phyloP scores from a whole-genome alignment of 352 stramenopile genomes.

The Phytophthora niederhauseri region DNA sequence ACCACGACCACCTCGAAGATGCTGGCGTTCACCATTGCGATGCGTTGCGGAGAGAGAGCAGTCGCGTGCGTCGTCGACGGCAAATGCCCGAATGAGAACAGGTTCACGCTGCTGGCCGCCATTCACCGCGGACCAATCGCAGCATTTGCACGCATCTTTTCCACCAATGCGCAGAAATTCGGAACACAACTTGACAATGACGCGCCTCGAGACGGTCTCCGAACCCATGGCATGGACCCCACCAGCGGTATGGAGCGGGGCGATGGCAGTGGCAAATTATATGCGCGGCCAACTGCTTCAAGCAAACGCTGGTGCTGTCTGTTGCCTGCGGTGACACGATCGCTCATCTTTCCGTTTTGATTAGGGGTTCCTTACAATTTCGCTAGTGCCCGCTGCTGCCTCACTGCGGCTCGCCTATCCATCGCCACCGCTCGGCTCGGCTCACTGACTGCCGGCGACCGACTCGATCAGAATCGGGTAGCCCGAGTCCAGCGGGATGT shows the following conservation, averaged over 20 bases:
- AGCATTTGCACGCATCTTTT: conserved; percentile 5
- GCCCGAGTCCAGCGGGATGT: conserved; percentile 93
- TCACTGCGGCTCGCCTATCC: conserved; percentile 16
- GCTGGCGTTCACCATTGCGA: conserved; percentile 49
- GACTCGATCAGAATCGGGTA: conserved; percentile 96
- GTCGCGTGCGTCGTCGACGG: conserved; percentile 10
- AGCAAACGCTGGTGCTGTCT: neutral
- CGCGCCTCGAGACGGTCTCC: conserved; percentile 9
- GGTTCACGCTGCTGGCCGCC: conserved; percentile 11
- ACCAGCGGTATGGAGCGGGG: conserved; percentile 8
- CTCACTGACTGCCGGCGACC: conserved; percentile 85
- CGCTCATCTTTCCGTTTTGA: neutral
- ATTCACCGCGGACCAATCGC: conserved; percentile 8
- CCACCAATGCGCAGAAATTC: conserved; percentile 20
- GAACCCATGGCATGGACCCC: neutral
- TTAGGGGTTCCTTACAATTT: conserved; percentile 23
- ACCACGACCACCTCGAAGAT: conserved; percentile 56
- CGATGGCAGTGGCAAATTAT: neutral
- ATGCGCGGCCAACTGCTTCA: neutral
- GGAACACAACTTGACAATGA: conserved; percentile 21
- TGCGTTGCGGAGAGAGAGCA: neutral
- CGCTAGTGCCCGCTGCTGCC: conserved; percentile 13
- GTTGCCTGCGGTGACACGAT: neutral
- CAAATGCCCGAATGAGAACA: conserved; percentile 13
- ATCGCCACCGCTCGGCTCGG: neutral